These are phyloP conservation scores for Pyrenophora tritici-repentis DNA, from an alignment of 2,329 filamentous ascomycete genomes.

Conservation along the genomic window DNA sequence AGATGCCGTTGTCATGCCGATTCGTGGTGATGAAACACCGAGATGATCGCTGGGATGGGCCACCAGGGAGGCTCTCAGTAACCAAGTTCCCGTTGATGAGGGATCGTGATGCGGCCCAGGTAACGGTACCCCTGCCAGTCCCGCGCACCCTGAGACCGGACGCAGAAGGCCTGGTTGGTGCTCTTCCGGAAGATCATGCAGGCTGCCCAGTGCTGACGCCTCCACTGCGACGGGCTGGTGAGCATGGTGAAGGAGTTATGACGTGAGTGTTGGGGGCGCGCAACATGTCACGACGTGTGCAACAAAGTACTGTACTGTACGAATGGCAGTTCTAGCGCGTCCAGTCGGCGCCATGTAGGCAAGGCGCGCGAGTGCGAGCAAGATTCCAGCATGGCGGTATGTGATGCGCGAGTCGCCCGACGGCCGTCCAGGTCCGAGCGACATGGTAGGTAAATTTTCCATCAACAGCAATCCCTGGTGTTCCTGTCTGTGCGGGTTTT, in stretches of 20 bases:
- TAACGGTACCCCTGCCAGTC: constrained; percentile 37
- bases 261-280: neutral
- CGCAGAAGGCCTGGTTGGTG: constrained; percentile 22
- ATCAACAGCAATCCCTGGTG: constrained; percentile 33
- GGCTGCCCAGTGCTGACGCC: constrained; percentile 23
- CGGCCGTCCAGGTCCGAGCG: constrained; percentile 14
- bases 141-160: constrained; percentile 34
- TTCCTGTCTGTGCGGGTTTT: constrained; percentile 20
- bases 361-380: constrained; percentile 16
- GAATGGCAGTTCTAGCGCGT: neutral
- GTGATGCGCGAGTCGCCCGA: constrained; percentile 34
- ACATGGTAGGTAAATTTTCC: constrained; percentile 39
- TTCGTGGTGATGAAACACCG: constrained; percentile 25
- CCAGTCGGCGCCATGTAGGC: neutral
- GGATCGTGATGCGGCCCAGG: constrained; percentile 28
- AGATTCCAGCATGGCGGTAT: constrained; percentile 36
- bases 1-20: constrained; percentile 33
- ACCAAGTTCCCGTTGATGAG: constrained; percentile 33
- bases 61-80: constrained; percentile 29
- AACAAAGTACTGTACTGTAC: neutral
- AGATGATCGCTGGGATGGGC: constrained; percentile 34
- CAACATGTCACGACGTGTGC: neutral
- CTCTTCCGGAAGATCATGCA: constrained; percentile 45
- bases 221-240: neutral
- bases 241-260: neutral